Percentiles rank a stretch among this genome's conserved stretches.
These are phyloP conservation scores for Benincasa hispida DNA, from an alignment of 306 rosid genomes.

Conservation along the genomic window DNA sequence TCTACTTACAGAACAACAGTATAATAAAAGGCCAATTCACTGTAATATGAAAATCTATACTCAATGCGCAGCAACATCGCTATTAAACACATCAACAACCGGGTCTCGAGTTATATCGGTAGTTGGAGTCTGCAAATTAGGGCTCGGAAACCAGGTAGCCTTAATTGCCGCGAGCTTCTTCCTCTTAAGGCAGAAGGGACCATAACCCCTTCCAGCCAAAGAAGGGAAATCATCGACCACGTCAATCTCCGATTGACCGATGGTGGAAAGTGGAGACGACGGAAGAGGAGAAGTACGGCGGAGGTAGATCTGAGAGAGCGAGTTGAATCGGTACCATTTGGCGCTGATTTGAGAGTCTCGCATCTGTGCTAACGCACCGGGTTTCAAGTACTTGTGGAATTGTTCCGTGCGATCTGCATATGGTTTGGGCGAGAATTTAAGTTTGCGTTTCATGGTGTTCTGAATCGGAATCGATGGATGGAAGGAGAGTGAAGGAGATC, in stretches of 20 bases:
- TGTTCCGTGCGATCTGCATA: conserved; percentile 16
- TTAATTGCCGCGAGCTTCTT: conserved; percentile 53
- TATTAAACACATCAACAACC: conserved; percentile 31
- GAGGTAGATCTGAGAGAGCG: conserved; percentile 24
- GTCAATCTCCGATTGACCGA: conserved; percentile 12
- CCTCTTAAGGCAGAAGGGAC: conserved; percentile 56
- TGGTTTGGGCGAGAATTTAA: conserved; percentile 14
- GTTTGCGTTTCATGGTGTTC: conserved; percentile 44
- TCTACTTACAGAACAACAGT: conserved; percentile 17
- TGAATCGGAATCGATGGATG: not conserved
- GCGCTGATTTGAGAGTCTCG: conserved; percentile 12
- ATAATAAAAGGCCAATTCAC: not conserved
- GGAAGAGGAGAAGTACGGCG: conserved; percentile 17
- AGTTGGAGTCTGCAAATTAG: not conserved
- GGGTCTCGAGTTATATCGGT: conserved; percentile 20
- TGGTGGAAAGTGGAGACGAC: conserved; percentile 14
- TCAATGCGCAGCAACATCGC: conserved; percentile 52
- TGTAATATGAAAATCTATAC: not conserved
- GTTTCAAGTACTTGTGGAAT: conserved; percentile 66
- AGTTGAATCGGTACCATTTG: not conserved
- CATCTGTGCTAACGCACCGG: conserved; percentile 64
- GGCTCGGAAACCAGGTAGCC: not conserved
- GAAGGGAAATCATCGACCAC: conserved; percentile 29
- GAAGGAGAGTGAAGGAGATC: not conserved
- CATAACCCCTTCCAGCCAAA: conserved; percentile 29